These are phyloP conservation scores for Polygonum aviculare DNA, from an alignment of 148 eudicot genomes.

Conservation along the genomic window DNA sequence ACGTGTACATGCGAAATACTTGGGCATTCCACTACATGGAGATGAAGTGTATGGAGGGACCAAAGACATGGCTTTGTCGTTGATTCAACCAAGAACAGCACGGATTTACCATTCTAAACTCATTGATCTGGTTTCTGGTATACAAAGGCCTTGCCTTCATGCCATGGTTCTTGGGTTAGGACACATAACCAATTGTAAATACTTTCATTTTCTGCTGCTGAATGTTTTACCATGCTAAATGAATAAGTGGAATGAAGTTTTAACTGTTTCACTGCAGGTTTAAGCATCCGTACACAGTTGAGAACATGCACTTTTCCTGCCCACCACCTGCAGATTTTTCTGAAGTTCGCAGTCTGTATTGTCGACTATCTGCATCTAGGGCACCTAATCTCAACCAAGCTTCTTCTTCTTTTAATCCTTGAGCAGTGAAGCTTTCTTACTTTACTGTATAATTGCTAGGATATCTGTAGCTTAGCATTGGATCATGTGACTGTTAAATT, in stretches of 20 bases:
- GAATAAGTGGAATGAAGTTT: neutral
- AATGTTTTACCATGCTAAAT: neutral
- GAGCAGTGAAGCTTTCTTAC: neutral
- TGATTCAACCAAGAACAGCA: conserved; percentile 55
- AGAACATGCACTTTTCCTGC: conserved; percentile 61
- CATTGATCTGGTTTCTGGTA: conserved; percentile 38
- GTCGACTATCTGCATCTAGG: conserved; percentile 21
- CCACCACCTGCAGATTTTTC: conserved; percentile 77
- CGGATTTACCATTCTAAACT: conserved; percentile 39
- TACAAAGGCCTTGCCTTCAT: conserved; percentile 92
- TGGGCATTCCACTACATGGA: conserved; percentile 78
- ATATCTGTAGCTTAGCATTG: neutral
- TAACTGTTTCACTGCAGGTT: conserved; percentile 34
- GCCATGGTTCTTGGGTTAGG: conserved; percentile 89
- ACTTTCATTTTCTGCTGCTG: neutral
- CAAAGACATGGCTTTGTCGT: conserved; percentile 66
- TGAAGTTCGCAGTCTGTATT: conserved; percentile 43
- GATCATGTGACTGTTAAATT: neutral
- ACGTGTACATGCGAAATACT: conserved; percentile 87
- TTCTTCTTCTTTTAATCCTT: neutral
- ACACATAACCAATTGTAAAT: neutral
- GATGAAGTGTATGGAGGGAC: conserved; percentile 99
- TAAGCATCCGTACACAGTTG: conserved; percentile 67
- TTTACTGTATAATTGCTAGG: neutral
- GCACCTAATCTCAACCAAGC: neutral